Evolutionary conservation across 1,284 basidiomycete genomes (phyloP).

Genomic region (Papiliotrema laurentii): DNA sequence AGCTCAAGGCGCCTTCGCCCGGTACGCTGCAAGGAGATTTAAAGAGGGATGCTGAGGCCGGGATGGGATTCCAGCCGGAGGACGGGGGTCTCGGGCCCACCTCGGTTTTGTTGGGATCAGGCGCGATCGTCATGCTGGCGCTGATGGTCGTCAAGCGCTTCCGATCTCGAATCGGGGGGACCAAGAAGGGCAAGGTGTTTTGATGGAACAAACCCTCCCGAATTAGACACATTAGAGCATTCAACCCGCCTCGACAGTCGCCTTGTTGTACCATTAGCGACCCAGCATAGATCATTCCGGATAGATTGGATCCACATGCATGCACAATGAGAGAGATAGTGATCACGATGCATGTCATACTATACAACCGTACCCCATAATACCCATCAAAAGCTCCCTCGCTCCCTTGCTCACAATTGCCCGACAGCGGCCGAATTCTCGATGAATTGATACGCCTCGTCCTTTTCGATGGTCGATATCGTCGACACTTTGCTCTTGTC

Average conservation of each 20-base stretch:
- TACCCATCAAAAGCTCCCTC: too few species aligned
- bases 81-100: background rate
- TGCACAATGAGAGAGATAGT: too few species aligned
- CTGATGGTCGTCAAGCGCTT: background rate
- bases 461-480: conserved; percentile 40
- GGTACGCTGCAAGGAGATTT: background rate
- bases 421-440: conserved; percentile 33
- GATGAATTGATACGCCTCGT: conserved; percentile 45
- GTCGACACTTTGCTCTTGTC: conserved; percentile 86
- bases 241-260: too few species aligned
- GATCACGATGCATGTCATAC: too few species aligned
- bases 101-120: background rate
- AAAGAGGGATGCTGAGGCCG: too few species aligned
- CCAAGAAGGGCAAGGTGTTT: conserved; percentile 7
- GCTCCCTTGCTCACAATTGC: conserved; percentile 8
- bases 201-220: too few species aligned
- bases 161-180: background rate
- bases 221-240: too few species aligned
- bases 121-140: background rate
- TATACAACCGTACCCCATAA: too few species aligned
- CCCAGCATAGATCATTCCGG: too few species aligned
- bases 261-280: too few species aligned
- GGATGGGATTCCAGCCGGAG: background rate
- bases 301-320: too few species aligned
- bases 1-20: background rate